A percentile compares a stretch with the other conserved stretches of the same genome.
These are phyloP conservation scores for Drechslerella coelobrocha DNA, from an alignment of 2,329 filamentous ascomycete species.

Conservation along the genomic window DNA sequence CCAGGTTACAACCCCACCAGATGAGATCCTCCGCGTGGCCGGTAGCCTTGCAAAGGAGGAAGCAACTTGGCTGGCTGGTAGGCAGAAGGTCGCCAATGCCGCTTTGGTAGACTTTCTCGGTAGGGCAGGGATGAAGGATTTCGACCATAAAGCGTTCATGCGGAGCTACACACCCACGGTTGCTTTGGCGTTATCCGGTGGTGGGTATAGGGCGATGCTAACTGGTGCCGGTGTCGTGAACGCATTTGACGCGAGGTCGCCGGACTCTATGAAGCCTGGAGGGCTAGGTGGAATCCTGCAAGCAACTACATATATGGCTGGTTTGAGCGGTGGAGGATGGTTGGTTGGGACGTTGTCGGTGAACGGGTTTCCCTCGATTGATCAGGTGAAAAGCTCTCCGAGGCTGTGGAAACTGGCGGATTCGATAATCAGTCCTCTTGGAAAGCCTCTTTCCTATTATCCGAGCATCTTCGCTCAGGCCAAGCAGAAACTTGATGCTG, in stretches of 20 bases:
- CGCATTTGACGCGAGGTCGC: slow-evolving; percentile 77
- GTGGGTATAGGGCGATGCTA: slow-evolving; percentile 84
- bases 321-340: slow-evolving; percentile 84
- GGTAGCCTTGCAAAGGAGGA: slow-evolving; percentile 64
- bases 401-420: slow-evolving; percentile 69
- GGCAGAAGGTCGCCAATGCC: slow-evolving; percentile 74
- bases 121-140: slow-evolving; percentile 75
- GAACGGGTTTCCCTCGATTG: slow-evolving; percentile 61
- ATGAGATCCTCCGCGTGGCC: slow-evolving; percentile 6
- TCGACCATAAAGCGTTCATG: slow-evolving; percentile 78
- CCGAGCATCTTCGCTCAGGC: slow-evolving; percentile 67
- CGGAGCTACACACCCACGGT: slow-evolving; percentile 72
- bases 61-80: slow-evolving; percentile 72
- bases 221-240: slow-evolving; percentile 80
- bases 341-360: slow-evolving; percentile 79
- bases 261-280: slow-evolving; percentile 67
- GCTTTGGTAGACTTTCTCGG: slow-evolving; percentile 77
- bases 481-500: slow-evolving; percentile 67
- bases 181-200: slow-evolving; percentile 79
- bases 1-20: slow-evolving; percentile 25
- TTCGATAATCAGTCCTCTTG: slow-evolving; percentile 67
- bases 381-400: slow-evolving; percentile 52
- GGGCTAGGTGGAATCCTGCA: slow-evolving; percentile 83
- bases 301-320: slow-evolving; percentile 78
- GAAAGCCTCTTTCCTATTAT: slow-evolving; percentile 65